phyloP scores from a whole-genome alignment of 2,329 filamentous ascomycete genomes.

The Macrophomina phaseolina region DNA sequence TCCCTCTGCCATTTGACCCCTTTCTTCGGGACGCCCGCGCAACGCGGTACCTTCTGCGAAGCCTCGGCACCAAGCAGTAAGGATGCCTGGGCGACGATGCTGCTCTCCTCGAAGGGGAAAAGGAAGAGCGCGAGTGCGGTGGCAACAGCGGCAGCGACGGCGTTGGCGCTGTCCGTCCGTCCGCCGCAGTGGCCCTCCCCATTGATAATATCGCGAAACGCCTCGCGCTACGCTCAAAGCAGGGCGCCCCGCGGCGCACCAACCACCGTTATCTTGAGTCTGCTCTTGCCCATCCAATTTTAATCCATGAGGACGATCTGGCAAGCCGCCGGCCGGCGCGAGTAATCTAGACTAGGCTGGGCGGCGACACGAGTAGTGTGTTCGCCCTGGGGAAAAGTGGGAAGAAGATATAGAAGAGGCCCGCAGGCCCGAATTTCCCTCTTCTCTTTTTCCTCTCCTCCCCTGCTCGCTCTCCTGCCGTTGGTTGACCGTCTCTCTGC shows the following conservation, averaged over 20 bases:
- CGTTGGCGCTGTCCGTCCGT: not conserved
- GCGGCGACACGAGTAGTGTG: not conserved
- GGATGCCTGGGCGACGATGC: not conserved
- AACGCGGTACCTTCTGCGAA: not conserved
- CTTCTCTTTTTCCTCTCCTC: not conserved
- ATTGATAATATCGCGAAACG: not conserved
- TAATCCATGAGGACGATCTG: constrained; percentile 22
- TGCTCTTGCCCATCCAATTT: constrained; percentile 4
- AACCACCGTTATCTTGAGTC: constrained; percentile 11
- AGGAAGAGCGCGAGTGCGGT: not conserved
- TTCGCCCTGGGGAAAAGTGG: not conserved
- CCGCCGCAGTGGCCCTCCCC: not conserved
- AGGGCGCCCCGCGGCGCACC: not conserved
- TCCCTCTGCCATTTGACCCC: not conserved
- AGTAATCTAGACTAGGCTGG: not conserved
- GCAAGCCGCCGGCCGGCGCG: not conserved
- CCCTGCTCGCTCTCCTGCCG: not conserved
- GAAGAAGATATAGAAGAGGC: not conserved
- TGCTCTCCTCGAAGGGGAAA: not conserved
- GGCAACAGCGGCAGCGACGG: not conserved
- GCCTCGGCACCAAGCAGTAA: not conserved
- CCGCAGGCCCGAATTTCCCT: not conserved
- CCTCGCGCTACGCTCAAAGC: constrained; percentile 8
- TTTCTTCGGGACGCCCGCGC: no score
- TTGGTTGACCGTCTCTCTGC: not conserved